Conservation (phyloP, 208 protist species). For the Zelonia costaricensis region DNA sequence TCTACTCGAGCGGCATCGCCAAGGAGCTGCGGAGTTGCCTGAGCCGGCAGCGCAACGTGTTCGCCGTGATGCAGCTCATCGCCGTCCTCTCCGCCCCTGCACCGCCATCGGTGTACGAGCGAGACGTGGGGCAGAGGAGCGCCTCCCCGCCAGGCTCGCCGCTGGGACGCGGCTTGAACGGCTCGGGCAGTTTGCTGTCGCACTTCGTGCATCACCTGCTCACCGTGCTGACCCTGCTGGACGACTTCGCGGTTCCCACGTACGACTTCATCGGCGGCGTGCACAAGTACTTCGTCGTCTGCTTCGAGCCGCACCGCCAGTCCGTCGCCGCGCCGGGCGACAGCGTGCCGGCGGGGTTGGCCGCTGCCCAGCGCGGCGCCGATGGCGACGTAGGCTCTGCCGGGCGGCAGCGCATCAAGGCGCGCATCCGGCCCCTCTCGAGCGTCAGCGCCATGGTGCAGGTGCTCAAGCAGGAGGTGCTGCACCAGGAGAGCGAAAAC, state of each 20-base stretch:
- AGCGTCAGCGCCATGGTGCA: conserved; percentile 30
- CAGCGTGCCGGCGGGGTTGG: not conserved
- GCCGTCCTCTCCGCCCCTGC: conserved; percentile 11
- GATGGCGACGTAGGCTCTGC: not conserved
- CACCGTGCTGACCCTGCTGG: conserved; percentile 33
- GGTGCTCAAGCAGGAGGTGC: conserved; percentile 25
- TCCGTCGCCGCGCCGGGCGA: conserved; percentile 16
- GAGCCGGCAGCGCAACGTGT: conserved; percentile 17
- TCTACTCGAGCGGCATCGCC: conserved; percentile 57
- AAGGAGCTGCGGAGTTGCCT: conserved; percentile 22
- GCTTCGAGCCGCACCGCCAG: conserved; percentile 30
- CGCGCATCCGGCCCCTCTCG: conserved; percentile 25
- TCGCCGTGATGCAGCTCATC: conserved; percentile 32
- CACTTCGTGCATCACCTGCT: conserved; percentile 39
- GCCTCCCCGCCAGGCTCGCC: not conserved
- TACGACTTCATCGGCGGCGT: conserved; percentile 25
- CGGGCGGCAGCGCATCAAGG: conserved; percentile 18
- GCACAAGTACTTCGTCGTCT: conserved; percentile 24
- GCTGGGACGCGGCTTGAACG: not conserved
- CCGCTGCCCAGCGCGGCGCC: not conserved
- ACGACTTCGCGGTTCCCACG: conserved; percentile 27
- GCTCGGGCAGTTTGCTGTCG: conserved; percentile 10
- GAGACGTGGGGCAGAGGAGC: no score
- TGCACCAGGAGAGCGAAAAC: conserved; percentile 11
- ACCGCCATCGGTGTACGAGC: no score